phyloP scores from a whole-genome alignment of 164 flowering plant genomes.

The Chimonanthus salicifolius region DNA sequence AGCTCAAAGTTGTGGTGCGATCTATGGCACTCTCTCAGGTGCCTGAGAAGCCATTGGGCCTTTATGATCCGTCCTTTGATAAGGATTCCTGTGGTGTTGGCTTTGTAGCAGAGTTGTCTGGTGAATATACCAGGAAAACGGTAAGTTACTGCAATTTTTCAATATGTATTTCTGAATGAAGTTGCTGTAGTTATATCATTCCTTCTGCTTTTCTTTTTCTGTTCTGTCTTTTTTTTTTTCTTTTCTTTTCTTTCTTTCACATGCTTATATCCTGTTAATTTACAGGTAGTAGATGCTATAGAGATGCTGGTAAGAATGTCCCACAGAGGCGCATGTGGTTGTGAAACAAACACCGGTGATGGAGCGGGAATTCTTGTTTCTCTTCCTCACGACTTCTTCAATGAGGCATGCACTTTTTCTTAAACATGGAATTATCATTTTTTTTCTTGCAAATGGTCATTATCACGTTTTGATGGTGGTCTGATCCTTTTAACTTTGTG shows the following conservation, averaged over 20 bases:
- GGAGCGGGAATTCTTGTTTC: conserved; percentile 99
- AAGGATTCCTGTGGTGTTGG: conserved; percentile 99
- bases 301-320: conserved; percentile 95
- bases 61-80: conserved; percentile 82
- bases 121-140: conserved; percentile 81
- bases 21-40: conserved; percentile 62
- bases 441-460: background rate
- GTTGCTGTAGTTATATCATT: background rate
- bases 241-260: background rate
- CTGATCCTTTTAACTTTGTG: background rate
- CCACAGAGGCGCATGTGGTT: conserved; percentile 98
- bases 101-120: conserved; percentile 91
- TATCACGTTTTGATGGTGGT: too few species aligned
- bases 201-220: background rate
- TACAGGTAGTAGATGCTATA: conserved; percentile 80
- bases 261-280: background rate
- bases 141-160: conserved; percentile 24
- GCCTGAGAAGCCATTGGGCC: conserved; percentile 91
- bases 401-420: conserved; percentile 36
- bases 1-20: conserved; percentile 43
- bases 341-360: conserved; percentile 95
- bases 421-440: background rate
- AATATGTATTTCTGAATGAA: background rate
- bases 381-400: conserved; percentile 77
- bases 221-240: too few species aligned